These are phyloP conservation scores for Albatrellus ellisii DNA, from an alignment of 768 basidiomycete species.

Conservation along the genomic window DNA sequence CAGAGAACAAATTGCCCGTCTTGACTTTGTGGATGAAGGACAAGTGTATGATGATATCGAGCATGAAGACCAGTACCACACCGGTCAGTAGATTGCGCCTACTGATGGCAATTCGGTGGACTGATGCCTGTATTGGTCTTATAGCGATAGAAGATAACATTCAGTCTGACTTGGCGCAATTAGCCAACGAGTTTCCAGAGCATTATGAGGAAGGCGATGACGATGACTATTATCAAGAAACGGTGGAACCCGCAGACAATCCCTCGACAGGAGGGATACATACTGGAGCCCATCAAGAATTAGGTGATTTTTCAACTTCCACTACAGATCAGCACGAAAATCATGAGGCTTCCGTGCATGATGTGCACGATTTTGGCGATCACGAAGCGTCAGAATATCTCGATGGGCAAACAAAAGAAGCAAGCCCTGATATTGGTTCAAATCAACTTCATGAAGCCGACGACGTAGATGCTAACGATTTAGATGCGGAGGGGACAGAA, in stretches of 20 bases:
- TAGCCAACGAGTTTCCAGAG: background rate
- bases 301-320: background rate
- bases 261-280: background rate
- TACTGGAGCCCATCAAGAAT: background rate
- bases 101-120: too few species aligned
- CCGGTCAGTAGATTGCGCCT: background rate
- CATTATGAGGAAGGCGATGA: background rate
- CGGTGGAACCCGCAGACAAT: background rate
- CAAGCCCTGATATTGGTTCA: background rate
- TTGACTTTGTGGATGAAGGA: constrained; percentile 1
- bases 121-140: background rate
- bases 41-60: background rate
- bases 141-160: background rate
- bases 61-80: background rate
- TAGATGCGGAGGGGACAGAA: too few species aligned
- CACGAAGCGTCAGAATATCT: background rate
- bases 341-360: background rate
- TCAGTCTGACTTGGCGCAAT: background rate
- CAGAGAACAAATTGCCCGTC: constrained; percentile 8
- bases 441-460: background rate
- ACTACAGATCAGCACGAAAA: background rate
- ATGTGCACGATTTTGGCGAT: background rate
- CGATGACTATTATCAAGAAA: background rate
- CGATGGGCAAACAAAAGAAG: background rate
- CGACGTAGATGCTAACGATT: background rate